phyloP scores from a whole-genome alignment of 2,329 filamentous ascomycete genomes.

The Akanthomyces muscarius region DNA sequence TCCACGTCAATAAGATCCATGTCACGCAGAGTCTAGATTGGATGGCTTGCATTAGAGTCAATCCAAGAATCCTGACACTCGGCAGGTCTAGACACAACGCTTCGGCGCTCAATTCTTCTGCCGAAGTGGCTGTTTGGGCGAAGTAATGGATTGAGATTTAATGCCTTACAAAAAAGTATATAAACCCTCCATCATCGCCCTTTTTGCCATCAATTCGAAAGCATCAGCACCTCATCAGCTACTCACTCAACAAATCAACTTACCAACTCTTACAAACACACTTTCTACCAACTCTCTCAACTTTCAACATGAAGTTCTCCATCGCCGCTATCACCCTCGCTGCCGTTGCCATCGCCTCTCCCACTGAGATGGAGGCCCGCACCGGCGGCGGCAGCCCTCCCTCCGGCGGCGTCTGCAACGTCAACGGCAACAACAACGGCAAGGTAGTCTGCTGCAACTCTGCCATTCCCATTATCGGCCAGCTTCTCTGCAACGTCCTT shows the following conservation, averaged over 20 bases:
- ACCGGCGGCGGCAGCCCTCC: background rate
- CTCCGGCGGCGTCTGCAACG: background rate
- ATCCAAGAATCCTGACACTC: background rate
- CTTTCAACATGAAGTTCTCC: conserved; percentile 13
- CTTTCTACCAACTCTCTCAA: background rate
- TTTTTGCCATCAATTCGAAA: background rate
- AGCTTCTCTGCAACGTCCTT: conserved; percentile 7
- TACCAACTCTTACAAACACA: background rate
- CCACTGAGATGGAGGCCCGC: background rate
- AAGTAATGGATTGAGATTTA: background rate
- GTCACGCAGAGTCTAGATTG: too few species aligned
- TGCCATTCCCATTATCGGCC: conserved; percentile 6
- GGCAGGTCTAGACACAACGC: background rate
- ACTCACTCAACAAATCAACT: background rate
- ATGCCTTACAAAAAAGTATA: background rate
- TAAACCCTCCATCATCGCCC: background rate
- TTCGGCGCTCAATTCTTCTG: background rate
- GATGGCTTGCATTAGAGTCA: background rate
- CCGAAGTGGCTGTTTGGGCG: background rate
- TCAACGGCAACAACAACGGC: conserved; percentile 2
- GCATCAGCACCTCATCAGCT: background rate
- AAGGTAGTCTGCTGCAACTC: conserved; percentile 10
- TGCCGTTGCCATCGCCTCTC: background rate
- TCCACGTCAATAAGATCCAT: too few species aligned
- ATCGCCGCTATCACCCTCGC: background rate